Evolutionary conservation across 2,329 filamentous ascomycete species (phyloP), one percentile per base, ranked within the genome.

Genomic region (Trichophyton mentagrophytes): DNA sequence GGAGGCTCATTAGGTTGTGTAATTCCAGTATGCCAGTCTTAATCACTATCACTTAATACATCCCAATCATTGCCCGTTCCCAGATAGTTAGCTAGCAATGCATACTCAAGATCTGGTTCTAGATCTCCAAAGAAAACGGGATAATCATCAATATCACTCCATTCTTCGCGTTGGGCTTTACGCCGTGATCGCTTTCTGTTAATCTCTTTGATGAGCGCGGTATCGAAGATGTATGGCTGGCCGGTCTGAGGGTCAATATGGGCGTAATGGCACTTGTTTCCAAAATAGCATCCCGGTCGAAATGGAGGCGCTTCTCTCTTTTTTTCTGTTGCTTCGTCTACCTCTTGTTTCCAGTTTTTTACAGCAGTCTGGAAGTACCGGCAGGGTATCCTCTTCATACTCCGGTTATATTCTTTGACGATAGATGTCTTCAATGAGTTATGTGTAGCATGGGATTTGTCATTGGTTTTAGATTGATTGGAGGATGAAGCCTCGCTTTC

Each of bases 231-330:
- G 33, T 66, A 64, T 8, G 64, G 65, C n/a, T 51, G 22, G 1
- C 61, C 53, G 0, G 65, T 65, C 36, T 49, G 20, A 13, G 65
- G 65, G 36, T 65, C 20, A 22, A 60, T 61, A 51, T 70, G 68
- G 40, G 64, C 62, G 57, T 69, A 70, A 58, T 70, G 68, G 58
- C 68, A 70, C 17, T 69, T 61, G 27, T 70, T 70, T 15, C 65
- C 68, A 59, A 70, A 70, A 20, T 61, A 65, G 57, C 68, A 69
- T 22, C 60, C 62, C 13, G 67, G 66, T 38, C 59, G 60, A 51
- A 66, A 61, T 33, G 44, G n/a, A 44, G 61, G 47, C 27, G 40
- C 56, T 33, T 17, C 38, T 51, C 61, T 49, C 38, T 17, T 6
- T 15, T 8, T 30, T 27, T 38, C 8, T 49, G 38, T 22, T n/a